Conservation (phyloP, 2,329 filamentous ascomycete genomes). For the Ceratocystis cubensis region DNA sequence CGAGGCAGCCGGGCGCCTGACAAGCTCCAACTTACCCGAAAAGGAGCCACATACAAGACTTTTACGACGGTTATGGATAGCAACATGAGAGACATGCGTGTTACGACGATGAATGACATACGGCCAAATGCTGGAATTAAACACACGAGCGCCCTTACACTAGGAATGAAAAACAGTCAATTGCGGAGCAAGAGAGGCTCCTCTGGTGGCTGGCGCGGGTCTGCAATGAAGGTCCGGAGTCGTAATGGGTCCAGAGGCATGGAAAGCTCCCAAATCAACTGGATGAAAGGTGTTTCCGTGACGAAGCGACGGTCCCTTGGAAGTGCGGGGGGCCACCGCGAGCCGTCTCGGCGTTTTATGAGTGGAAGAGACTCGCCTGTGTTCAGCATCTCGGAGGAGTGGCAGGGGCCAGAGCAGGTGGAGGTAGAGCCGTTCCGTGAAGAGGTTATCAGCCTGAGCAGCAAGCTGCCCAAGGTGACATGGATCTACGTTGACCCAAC, state of each 20-base stretch:
- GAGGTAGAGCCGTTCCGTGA: slow-evolving; percentile 52
- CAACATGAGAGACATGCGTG: slow-evolving; percentile 44
- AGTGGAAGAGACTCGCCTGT: slow-evolving; percentile 42
- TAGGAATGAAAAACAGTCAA: slow-evolving; percentile 36
- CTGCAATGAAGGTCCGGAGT: slow-evolving; percentile 47
- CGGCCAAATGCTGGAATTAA: slow-evolving; percentile 35
- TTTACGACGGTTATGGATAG: slow-evolving; percentile 61
- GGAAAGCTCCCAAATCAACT: slow-evolving; percentile 48
- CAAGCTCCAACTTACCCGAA: slow-evolving; percentile 62
- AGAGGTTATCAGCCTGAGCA: slow-evolving; percentile 50
- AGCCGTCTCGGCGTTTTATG: slow-evolving; percentile 33
- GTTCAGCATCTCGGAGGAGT: slow-evolving; percentile 38
- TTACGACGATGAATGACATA: slow-evolving; percentile 49
- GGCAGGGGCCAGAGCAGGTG: slow-evolving; percentile 30
- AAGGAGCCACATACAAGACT: slow-evolving; percentile 72
- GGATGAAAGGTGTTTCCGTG: slow-evolving; percentile 54
- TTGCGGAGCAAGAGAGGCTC: slow-evolving; percentile 30
- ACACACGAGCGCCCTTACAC: slow-evolving; percentile 33
- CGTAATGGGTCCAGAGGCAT: slow-evolving; percentile 29
- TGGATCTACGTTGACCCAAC: slow-evolving; percentile 42
- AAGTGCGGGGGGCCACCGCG: slow-evolving; percentile 19
- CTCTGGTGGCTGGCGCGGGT: slow-evolving; percentile 38
- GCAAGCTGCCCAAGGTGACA: slow-evolving; percentile 49
- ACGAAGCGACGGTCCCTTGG: slow-evolving; percentile 30
- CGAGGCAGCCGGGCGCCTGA: slow-evolving; percentile 54